Evolutionary conservation across 2,329 filamentous ascomycete genomes (phyloP).

Genomic region (Arthrobotrys sphaeroides): DNA sequence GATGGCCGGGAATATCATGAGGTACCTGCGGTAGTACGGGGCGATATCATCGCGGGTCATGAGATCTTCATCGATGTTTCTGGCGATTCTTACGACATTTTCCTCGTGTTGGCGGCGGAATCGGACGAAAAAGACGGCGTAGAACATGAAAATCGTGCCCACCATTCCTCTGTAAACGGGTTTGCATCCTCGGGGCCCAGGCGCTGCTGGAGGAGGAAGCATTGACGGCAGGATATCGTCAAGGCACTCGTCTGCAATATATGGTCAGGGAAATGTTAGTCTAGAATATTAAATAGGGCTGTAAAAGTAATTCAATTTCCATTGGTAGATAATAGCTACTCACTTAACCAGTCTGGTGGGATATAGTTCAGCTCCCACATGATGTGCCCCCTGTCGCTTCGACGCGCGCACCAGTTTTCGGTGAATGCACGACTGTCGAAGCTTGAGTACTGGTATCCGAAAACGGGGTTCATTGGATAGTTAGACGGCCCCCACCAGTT

Average conservation of each 20-base stretch:
- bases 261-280: too few species aligned
- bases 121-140: neutral
- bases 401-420: neutral
- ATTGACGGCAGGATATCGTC: neutral
- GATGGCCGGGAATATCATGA: neutral
- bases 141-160: neutral
- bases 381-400: neutral
- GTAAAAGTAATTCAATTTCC: too few species aligned
- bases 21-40: neutral
- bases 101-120: neutral
- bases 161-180: neutral
- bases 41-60: neutral
- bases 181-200: neutral
- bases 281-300: too few species aligned
- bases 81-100: neutral
- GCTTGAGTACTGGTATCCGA: neutral
- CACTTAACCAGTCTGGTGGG: neutral
- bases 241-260: neutral
- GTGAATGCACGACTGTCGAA: neutral
- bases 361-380: constrained; percentile 26
- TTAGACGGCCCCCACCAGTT: too few species aligned
- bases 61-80: neutral
- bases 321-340: neutral
- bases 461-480: neutral
- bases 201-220: neutral